Base-by-base conservation (phyloP, 2,329 filamentous ascomycete species). In the Metarhizium humberi region DNA sequence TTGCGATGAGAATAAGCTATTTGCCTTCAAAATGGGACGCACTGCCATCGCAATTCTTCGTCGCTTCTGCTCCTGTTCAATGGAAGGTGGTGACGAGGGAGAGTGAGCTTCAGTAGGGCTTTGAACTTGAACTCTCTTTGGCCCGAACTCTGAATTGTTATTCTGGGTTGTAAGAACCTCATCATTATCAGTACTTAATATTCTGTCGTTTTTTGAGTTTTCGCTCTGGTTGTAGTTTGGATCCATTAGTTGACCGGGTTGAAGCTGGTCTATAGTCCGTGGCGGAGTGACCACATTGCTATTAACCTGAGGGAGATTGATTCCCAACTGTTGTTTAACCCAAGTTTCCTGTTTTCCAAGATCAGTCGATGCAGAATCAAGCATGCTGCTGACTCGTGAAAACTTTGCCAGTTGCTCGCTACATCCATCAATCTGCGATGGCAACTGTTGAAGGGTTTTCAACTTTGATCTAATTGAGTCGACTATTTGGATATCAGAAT, bases 61-160 rank as follows among this genome's bases (percentile, higher is more conserved):
- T 25, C 66, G 65, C 13, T 61, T 58, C 56, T 72, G 68, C 57
- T 74, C 72, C 50, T 74, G 67, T 49, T 65, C 58, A 36, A 73
- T 55, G 1, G 71, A 71, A n/a, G 62, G 66, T 6, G 67, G 64
- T 6, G 58, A 58, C 2, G 58, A 63, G 3, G 63, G 63, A 8
- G 61, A 62, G n/a, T 56, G 18, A 4, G 54, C 50, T 32, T 61
- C 55, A 6, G 55, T 50, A 32, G 58, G 54, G 50, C 51, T 56
- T 20, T 56, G 51, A 49, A 58, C 56, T 29, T 56, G 54, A 8
- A 58, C 56, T 46, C 53, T 51, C 42, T 47, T 57, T 34, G 38
- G 40, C 3, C 20, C 16, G 34, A 34, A 38, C 7, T 56, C 51
- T 48, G 50, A 42, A 7, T 29, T 4, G 46, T 16, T 25, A 20